These are phyloP conservation scores for Calocybe gangraenosa DNA, from an alignment of 768 basidiomycete species.

Conservation along the genomic window DNA sequence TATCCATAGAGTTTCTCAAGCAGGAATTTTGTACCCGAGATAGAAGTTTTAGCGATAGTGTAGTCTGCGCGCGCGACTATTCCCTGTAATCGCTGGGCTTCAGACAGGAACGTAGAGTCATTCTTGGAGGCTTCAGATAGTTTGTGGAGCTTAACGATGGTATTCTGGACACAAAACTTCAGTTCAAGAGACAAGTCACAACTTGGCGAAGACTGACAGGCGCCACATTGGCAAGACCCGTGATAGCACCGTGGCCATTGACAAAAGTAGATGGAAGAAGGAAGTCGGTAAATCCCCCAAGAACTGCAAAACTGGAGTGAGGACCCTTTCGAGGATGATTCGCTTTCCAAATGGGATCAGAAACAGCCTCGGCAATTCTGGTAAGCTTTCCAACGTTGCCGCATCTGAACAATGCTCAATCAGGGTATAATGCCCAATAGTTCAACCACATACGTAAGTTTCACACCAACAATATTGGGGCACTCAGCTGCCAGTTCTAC, in stretches of 20 bases:
- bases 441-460: constrained; percentile 68
- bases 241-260: constrained; percentile 85
- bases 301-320: constrained; percentile 71
- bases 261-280: constrained; percentile 67
- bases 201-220: constrained; percentile 44
- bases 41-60: constrained; percentile 70
- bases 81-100: constrained; percentile 74
- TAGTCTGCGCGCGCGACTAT: constrained; percentile 79
- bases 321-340: constrained; percentile 65
- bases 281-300: constrained; percentile 87
- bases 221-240: constrained; percentile 81
- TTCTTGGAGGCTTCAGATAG: constrained; percentile 53
- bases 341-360: constrained; percentile 49
- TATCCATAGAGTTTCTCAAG: constrained; percentile 75
- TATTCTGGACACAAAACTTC: constrained; percentile 32
- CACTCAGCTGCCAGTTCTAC: constrained; percentile 71
- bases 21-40: constrained; percentile 82
- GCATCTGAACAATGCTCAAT: constrained; percentile 45
- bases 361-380: constrained; percentile 68
- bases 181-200: too few species aligned
- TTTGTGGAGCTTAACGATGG: constrained; percentile 58
- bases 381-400: constrained; percentile 91
- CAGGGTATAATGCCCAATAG: background rate
- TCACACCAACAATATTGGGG: constrained; percentile 80
- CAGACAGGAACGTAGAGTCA: constrained; percentile 53